Evolutionary conservation across 192 early-diverging fungal species (phyloP).

Genomic region (Backusella macrospora): DNA sequence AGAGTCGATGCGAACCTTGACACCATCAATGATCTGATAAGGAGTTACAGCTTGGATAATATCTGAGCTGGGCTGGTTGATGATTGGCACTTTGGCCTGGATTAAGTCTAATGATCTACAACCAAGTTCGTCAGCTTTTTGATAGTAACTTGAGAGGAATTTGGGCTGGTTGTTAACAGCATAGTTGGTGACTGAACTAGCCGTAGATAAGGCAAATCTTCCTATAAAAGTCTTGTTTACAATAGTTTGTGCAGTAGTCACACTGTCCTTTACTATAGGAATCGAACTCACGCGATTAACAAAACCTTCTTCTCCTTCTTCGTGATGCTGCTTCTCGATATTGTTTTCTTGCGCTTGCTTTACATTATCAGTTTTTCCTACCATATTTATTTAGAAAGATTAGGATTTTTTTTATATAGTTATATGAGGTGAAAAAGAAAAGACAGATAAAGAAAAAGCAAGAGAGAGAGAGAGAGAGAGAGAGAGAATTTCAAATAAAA

Average conservation of each 20-base stretch:
- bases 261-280: slow-evolving; percentile 39
- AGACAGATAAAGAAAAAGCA: background rate
- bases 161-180: slow-evolving; percentile 19
- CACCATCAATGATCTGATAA: slow-evolving; percentile 52
- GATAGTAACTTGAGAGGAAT: slow-evolving; percentile 30
- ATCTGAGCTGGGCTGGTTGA: slow-evolving; percentile 63
- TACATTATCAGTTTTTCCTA: slow-evolving; percentile 18
- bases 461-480: background rate
- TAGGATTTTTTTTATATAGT: background rate
- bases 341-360: slow-evolving; percentile 11
- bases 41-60: slow-evolving; percentile 59
- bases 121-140: slow-evolving; percentile 60
- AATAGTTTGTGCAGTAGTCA: slow-evolving; percentile 27
- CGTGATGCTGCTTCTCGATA: background rate
- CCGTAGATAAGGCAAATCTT: slow-evolving; percentile 36
- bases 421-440: background rate
- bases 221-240: slow-evolving; percentile 35
- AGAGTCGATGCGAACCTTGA: slow-evolving; percentile 28
- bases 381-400: background rate
- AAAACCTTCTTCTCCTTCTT: slow-evolving; percentile 22
- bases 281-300: slow-evolving; percentile 38
- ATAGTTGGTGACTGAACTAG: slow-evolving; percentile 28
- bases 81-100: slow-evolving; percentile 62
- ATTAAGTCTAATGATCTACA: slow-evolving; percentile 64
- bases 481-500: background rate